Conservation (phyloP, 1,139 yeast species). For the Suhomyces atakaporum region DNA sequence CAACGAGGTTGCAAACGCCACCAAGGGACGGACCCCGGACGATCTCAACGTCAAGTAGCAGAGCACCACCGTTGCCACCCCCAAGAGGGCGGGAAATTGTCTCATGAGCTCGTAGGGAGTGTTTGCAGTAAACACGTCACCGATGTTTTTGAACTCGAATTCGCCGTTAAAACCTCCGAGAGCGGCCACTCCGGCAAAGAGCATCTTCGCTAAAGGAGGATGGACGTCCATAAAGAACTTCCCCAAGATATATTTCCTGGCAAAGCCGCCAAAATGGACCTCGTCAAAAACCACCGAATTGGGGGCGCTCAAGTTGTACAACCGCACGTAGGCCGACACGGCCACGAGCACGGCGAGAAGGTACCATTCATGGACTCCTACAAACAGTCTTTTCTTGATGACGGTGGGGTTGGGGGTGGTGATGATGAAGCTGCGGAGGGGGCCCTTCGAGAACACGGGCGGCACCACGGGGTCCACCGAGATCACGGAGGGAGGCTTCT, state of each 20-base stretch:
- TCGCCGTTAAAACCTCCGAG: conserved; percentile 78
- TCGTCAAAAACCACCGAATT: conserved; percentile 91
- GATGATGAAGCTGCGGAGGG: conserved; percentile 29
- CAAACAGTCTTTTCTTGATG: conserved; percentile 24
- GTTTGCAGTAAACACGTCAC: conserved; percentile 57
- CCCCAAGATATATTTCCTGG: conserved; percentile 71
- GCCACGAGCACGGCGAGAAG: conserved; percentile 52
- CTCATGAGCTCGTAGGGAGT: conserved; percentile 86
- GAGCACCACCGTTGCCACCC: conserved; percentile 76
- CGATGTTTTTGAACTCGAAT: conserved; percentile 72
- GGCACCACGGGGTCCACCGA: conserved; percentile 32
- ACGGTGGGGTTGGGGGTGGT: conserved; percentile 27
- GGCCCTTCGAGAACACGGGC: conserved; percentile 29
- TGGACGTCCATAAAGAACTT: conserved; percentile 88
- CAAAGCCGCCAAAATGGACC: conserved; percentile 81
- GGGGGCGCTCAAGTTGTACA: conserved; percentile 61
- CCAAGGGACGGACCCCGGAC: conserved; percentile 81
- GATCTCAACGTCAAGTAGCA: conserved; percentile 80
- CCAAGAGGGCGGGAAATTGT: conserved; percentile 78
- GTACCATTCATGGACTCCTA: conserved; percentile 28
- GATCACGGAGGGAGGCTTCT: conserved; percentile 14
- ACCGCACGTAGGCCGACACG: conserved; percentile 51
- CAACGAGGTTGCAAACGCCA: conserved; percentile 67
- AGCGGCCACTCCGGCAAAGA: conserved; percentile 74
- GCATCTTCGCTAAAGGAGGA: conserved; percentile 90